Conservation (phyloP, 495 filamentous ascomycete genomes). For the Penicillium cosmopolitanum region DNA sequence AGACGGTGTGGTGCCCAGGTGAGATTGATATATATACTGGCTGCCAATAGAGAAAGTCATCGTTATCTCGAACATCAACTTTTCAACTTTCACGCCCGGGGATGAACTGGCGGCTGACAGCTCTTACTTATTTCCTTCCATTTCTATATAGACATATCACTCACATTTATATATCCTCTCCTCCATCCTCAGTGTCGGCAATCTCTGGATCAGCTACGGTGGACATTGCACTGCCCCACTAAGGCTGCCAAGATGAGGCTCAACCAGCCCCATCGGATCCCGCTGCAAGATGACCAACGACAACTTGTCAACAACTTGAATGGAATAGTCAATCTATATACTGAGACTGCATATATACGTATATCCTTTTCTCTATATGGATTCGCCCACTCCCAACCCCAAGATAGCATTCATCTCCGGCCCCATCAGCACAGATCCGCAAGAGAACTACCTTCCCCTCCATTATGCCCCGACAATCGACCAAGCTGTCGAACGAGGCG, state of each 20-base stretch:
- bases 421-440: slow-evolving; percentile 29
- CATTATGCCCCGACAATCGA: slow-evolving; percentile 28
- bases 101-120: no score
- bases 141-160: no score
- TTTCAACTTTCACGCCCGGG: no score
- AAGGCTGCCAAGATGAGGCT: neutral
- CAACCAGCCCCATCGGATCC: neutral
- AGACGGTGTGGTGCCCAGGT: no score
- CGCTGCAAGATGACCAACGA: neutral
- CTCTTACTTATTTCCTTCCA: no score
- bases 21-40: no score
- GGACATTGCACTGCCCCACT: neutral
- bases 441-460: slow-evolving; percentile 25
- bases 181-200: neutral
- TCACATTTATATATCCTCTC: no score
- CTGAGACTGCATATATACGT: neutral
- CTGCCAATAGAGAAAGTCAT: no score
- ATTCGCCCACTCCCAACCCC: neutral
- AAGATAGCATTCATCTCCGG: slow-evolving; percentile 36
- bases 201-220: neutral
- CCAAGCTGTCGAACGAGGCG: slow-evolving; percentile 19
- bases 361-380: neutral
- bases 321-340: neutral
- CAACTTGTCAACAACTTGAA: neutral
- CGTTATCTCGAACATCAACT: no score